Percentiles rank a stretch among this genome's conserved stretches.
phyloP scores from a whole-genome alignment of 1,139 yeast species.

The Eremothecium coryli region DNA sequence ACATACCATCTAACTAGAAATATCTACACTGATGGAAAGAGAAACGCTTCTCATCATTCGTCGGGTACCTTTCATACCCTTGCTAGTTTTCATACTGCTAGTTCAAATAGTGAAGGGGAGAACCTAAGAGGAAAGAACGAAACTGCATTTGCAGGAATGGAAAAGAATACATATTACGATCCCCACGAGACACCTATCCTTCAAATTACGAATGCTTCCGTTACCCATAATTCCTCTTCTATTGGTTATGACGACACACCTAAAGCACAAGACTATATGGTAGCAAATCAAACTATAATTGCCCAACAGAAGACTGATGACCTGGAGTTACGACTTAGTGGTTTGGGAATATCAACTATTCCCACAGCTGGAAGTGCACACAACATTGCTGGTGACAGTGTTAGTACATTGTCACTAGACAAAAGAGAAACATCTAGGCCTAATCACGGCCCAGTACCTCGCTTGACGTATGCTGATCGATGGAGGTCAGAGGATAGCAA shows the following conservation, averaged over 20 bases:
- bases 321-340: not conserved
- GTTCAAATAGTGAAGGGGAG: not conserved
- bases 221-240: not conserved
- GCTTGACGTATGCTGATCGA: no score
- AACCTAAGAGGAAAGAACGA: not conserved
- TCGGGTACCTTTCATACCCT: not conserved
- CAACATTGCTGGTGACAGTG: no score
- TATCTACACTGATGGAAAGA: not conserved
- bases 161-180: not conserved
- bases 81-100: constrained; percentile 2
- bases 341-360: constrained; percentile 1
- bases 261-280: not conserved
- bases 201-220: not conserved
- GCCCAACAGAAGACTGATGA: not conserved
- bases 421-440: no score
- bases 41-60: not conserved
- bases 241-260: constrained; percentile 2
- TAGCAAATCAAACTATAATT: not conserved
- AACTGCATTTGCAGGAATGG: not conserved
- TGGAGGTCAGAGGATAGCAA: no score
- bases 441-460: no score
- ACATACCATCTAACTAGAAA: no score
- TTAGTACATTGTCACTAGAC: no score
- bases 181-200: constrained; percentile 1
- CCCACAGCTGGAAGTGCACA: no score